Evolutionary conservation across 768 basidiomycete genomes (phyloP), one percentile per base, ranked within the genome.

Genomic region (Russula foetens): DNA sequence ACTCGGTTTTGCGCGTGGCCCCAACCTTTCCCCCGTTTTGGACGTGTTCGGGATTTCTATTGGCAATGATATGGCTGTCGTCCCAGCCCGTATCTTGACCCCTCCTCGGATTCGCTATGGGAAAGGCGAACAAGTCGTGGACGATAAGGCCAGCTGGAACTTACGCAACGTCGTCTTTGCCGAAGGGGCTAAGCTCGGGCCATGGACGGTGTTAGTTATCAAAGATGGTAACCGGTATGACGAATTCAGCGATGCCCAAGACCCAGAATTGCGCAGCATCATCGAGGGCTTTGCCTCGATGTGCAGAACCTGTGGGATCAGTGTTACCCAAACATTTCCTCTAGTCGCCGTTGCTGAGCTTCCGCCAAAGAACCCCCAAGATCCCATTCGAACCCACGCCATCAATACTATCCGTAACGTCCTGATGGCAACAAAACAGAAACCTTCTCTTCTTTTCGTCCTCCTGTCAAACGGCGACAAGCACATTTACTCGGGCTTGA

Each of bases 121-220:
- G 3, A 60, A 69, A 11, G 71, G 72, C 33, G 63, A 67, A 21
- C 56, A 69, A 4, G 67, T 65, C 4, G 72, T 81, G 23, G 77
- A 81, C 61, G 75, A 80, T 0, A 71, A 67, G 51, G 81, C 81
- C 33, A 76, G 78, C 49, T 82, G 81, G 81, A 82, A 83, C 61
- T 67, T 83, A 50, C 72, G 80, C 49, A 76, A 78, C 46, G 77
- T 86, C 66, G 82, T 79, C 65, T 92, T 92, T 67, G 73, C 81
- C 3, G 71, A 69, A 26, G 86, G 87, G 11, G 82, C 76, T 7
- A 71, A 66, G 15, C 70, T 92, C 51, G 74, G 75, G 24, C 81
- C 80, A 24, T 90, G 88, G 87, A 80, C 77, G 1, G 84, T 90
- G 12, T 73, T 92, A 15, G 73, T 90, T 45, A 82, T 92, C 64